Percentiles rank a stretch among this genome's conserved stretches.
These are phyloP conservation scores for Bipolaris zeicola DNA, from an alignment of 2,329 filamentous ascomycete genomes.

Conservation along the genomic window DNA sequence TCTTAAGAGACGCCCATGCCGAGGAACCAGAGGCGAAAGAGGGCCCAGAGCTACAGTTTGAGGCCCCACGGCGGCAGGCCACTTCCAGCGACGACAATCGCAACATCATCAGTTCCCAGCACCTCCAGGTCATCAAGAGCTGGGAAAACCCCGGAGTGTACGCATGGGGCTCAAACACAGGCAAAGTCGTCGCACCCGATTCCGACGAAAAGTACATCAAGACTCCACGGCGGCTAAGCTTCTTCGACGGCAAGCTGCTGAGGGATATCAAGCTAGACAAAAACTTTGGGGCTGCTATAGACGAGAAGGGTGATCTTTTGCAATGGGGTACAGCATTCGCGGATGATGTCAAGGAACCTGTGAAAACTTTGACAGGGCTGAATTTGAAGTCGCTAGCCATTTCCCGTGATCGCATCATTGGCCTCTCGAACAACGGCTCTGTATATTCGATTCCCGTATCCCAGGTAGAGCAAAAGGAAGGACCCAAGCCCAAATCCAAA, in stretches of 20 bases:
- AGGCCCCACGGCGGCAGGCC: constrained; percentile 64
- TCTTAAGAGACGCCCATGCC: constrained; percentile 53
- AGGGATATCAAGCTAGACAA: constrained; percentile 85
- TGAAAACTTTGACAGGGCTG: constrained; percentile 77
- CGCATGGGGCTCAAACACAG: constrained; percentile 87
- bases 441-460: constrained; percentile 87
- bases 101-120: constrained; percentile 80
- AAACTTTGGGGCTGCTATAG: constrained; percentile 83
- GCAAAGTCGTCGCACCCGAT: constrained; percentile 82
- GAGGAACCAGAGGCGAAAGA: constrained; percentile 58
- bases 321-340: constrained; percentile 89
- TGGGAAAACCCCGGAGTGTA: constrained; percentile 86
- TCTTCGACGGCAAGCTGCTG: constrained; percentile 83
- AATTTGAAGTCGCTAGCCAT: constrained; percentile 76
- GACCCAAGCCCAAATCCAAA: constrained; percentile 66
- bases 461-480: constrained; percentile 69
- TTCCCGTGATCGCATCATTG: constrained; percentile 83
- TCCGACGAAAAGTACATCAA: constrained; percentile 80
- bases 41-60: constrained; percentile 67
- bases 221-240: constrained; percentile 75
- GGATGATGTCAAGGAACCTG: constrained; percentile 66
- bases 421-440: constrained; percentile 72
- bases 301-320: constrained; percentile 83
- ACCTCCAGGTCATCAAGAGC: constrained; percentile 84
- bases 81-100: constrained; percentile 72